These are phyloP conservation scores for Pseudotulostoma volvatum DNA, from an alignment of 495 filamentous ascomycete genomes.

Conservation along the genomic window DNA sequence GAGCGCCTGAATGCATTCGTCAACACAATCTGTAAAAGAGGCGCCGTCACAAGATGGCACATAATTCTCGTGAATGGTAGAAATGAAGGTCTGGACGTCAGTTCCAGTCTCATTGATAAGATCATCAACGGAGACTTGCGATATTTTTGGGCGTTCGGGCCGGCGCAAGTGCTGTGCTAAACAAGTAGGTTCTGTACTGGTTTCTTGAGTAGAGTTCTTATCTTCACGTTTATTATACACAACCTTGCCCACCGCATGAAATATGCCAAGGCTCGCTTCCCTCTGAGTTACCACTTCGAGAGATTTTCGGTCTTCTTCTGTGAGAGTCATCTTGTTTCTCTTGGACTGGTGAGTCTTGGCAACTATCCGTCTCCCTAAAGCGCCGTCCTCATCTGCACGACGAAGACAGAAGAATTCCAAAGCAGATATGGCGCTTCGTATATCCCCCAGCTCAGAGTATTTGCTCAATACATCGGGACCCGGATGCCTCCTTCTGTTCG, in stretches of 20 bases:
- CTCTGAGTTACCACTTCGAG: conserved; percentile 64
- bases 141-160: conserved; percentile 42
- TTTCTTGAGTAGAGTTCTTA: conserved; percentile 8
- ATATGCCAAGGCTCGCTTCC: conserved; percentile 76
- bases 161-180: conserved; percentile 45
- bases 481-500: conserved; percentile 47
- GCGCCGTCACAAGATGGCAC: conserved; percentile 57
- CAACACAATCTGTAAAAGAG: conserved; percentile 43
- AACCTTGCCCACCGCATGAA: conserved; percentile 90
- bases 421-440: conserved; percentile 76
- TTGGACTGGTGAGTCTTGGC: conserved; percentile 39
- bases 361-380: conserved; percentile 18
- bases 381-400: conserved; percentile 52
- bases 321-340: conserved; percentile 24
- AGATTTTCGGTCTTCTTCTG: conserved; percentile 34
- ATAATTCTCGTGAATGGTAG: conserved; percentile 93
- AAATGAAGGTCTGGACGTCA: conserved; percentile 73
- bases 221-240: conserved; percentile 78
- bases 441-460: conserved; percentile 71
- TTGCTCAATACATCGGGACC: conserved; percentile 55
- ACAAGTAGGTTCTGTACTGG: conserved; percentile 30
- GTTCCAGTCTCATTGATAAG: conserved; percentile 82
- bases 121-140: conserved; percentile 54
- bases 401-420: conserved; percentile 82
- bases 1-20: conserved; percentile 65